Base-by-base conservation (phyloP, 768 basidiomycete species). In the Termitomyces heimii region DNA sequence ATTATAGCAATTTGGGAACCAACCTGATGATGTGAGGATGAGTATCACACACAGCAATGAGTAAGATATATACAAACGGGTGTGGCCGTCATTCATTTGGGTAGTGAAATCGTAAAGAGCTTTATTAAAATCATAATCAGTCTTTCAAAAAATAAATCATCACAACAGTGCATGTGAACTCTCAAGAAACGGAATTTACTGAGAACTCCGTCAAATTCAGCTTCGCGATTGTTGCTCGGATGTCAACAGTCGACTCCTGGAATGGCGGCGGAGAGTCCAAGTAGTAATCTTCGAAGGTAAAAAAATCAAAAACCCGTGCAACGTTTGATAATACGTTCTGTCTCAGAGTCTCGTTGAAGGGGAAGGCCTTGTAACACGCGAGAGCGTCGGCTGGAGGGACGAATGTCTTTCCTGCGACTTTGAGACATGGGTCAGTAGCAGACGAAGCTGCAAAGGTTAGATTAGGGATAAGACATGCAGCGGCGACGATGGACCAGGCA, bases 51-150 rank as follows among this genome's bases (percentile, higher is more conserved):
- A n/a, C 37, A 7, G 20, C 39, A 7, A 39, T 28, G 6, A 34
- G 45, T 35, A 22, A 20, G 56, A 57, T 10, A 39, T 24, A 18
- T 31, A 65, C 76, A 29, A 67, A 82, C 84, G 75, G 13, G 85
- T 87, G 63, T 86, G 85, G 6, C 85, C 85, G 63, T 86, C 84
- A 63, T 87, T 86, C 45, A 87, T 61, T 49, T 75, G 75, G 18
- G 74, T 82, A 0, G 76, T 78, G 58, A 83, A 78, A 53, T 82
- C 73, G 58, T 79, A 85, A 18, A 87, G 62, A 40, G 76, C 84
- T 46, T 70, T 72, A 63, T 80, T 85, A 69, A 87, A 85, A 63
- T 84, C 84, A 58, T 83, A 87, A 60, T 86, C 84, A 8, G 83
- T 83, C 82, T 87, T 53, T 5, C 26, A 46, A 10, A 13, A 16